A percentile compares a stretch with the other conserved stretches of the same genome.
Evolutionary conservation across 352 stramenopile genomes (phyloP).

Genomic region (Thraustochytrium sp.): DNA sequence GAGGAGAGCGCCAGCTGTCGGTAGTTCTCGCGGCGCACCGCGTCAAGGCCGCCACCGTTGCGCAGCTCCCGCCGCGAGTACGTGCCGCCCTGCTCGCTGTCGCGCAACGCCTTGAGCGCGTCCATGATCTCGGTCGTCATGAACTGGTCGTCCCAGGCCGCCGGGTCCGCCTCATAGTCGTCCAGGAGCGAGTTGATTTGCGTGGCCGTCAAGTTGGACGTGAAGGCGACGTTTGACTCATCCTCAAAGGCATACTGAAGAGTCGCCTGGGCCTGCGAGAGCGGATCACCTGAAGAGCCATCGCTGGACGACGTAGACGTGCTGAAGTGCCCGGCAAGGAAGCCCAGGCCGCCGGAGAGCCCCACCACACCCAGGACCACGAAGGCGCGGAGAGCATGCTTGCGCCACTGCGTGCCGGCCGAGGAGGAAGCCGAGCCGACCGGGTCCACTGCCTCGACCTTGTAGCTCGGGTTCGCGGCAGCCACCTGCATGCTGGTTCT

Average conservation of each 20-base stretch:
- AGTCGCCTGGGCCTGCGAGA: neutral
- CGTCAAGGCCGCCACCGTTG: neutral
- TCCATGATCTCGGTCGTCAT: constrained; percentile 10
- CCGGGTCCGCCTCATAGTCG: neutral
- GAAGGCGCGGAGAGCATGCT: neutral
- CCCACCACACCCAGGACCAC: constrained; percentile 3
- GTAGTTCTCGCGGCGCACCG: neutral
- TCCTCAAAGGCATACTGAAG: neutral
- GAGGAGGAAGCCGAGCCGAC: no score
- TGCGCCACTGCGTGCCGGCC: no score
- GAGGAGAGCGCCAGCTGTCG: neutral
- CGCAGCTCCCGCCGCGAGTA: neutral
- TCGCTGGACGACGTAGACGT: neutral
- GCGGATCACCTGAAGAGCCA: neutral
- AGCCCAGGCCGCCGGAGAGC: neutral
- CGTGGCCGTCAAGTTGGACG: neutral
- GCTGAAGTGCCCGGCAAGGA: neutral
- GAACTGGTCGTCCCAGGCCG: constrained; percentile 31
- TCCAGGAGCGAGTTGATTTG: neutral
- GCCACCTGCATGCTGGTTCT: no score
- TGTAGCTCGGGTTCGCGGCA: no score
- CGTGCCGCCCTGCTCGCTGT: neutral
- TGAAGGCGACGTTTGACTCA: neutral
- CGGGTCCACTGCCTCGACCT: no score
- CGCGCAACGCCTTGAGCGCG: neutral